Evolutionary conservation across 768 basidiomycete species (phyloP), one percentile per base, ranked within the genome.

Genomic region (Arthromyces matolae): DNA sequence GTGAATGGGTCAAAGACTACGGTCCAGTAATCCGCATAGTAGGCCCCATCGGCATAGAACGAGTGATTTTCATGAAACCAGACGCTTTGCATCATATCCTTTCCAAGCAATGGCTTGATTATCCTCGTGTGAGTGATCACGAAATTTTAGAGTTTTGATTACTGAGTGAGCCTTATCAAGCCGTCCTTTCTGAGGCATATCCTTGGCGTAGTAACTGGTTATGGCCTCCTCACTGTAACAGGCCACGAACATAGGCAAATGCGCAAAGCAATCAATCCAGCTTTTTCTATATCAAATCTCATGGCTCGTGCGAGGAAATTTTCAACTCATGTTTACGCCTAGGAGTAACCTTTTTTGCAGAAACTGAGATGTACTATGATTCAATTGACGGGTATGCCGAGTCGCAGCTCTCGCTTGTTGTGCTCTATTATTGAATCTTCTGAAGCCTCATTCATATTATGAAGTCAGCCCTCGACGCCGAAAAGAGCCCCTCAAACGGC

Each of bases 221-320:
- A 73, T 56, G 77, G 77, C 0, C 60, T 78, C 1, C 58, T 78
- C 25, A 77, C 77, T 1, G 71, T 73, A 8, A 78, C 75, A 0
- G 75, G 77, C 6, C 62, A 72, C 25, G 73, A 72, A 27, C 76
- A 78, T 52, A 74, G 66, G 51, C 69, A 68, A 47, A 75, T 79
- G 73, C 71, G 75, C 35, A 75, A 69, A 54, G 66, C 70, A 0
- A 76, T 79, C 68, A 77, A 75, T 42, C 75, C 77, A 0, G 77
- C 77, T 0, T 78, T 79, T 51, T 75, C 76, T 0, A 64, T 78
- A 18, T 63, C 68, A 0, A 77, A 68, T 49, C 63, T 73, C 19
- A 64, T 61, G 54, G 61, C 68, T 33, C 69, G 69, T 71, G 49
- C 31, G 69, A 60, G 19, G n/a, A n/a, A n/a, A n/a, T 28, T 20